Evolutionary conservation across 176 grass and related monocot species (phyloP).

Genomic region (Secale cereale): DNA sequence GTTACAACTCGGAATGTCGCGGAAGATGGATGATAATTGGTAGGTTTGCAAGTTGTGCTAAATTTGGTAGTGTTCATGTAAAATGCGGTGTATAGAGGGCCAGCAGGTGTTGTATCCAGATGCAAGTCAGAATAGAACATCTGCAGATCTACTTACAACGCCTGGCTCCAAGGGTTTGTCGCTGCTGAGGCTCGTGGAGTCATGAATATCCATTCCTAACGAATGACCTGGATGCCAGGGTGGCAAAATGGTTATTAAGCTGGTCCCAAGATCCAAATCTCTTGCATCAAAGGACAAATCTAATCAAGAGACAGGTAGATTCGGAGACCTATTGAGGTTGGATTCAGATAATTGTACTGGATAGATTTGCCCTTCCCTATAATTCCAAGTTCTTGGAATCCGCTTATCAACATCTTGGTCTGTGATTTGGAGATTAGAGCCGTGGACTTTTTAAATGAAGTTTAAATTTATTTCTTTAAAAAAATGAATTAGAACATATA

Average conservation of each 20-base stretch:
- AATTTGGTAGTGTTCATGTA: not conserved
- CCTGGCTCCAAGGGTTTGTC: slow-evolving; percentile 73
- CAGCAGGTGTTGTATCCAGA: not conserved
- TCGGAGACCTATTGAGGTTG: slow-evolving; percentile 80
- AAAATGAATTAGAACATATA: not conserved
- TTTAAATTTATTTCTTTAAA: not conserved
- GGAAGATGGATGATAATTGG: not conserved
- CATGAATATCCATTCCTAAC: slow-evolving; percentile 92
- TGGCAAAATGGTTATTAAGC: slow-evolving; percentile 5
- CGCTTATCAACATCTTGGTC: slow-evolving; percentile 76
- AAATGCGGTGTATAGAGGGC: not conserved
- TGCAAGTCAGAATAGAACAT: not conserved
- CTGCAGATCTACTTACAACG: slow-evolving; percentile 60
- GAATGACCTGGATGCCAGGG: slow-evolving; percentile 67
- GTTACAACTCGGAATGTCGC: not conserved
- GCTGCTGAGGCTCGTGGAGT: slow-evolving; percentile 44
- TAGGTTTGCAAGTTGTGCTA: not conserved
- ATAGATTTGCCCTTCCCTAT: slow-evolving; percentile 56
- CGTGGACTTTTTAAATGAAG: not conserved
- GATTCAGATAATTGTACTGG: slow-evolving; percentile 84
- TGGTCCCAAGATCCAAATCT: slow-evolving; percentile 18
- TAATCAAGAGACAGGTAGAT: not conserved
- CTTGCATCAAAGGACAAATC: slow-evolving; percentile 29
- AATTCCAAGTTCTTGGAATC: slow-evolving; percentile 80
- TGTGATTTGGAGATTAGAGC: slow-evolving; percentile 16